A percentile compares a stretch with the other conserved stretches of the same genome.
Evolutionary conservation across 371 early-diverging fungal genomes (phyloP).

Genomic region (Mucor circinelloides): DNA sequence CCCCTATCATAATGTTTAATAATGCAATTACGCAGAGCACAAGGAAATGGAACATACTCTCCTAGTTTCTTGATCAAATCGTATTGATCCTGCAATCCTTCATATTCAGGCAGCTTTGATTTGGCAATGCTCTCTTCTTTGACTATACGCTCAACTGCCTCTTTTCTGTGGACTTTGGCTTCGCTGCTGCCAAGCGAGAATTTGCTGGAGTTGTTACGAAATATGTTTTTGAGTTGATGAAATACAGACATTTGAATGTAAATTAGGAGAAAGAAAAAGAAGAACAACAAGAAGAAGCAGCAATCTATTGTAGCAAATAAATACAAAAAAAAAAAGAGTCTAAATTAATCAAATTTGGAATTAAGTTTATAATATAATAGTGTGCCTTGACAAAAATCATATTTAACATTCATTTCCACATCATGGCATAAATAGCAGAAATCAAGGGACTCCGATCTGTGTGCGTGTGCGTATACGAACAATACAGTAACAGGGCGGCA

Average conservation of each 20-base stretch:
- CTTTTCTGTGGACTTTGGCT: conserved; percentile 8
- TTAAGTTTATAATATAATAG: conserved; percentile 16
- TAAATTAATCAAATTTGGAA: conserved; percentile 13
- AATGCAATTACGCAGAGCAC: conserved; percentile 2
- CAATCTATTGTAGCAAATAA: conserved; percentile 8
- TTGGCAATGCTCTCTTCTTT: conserved; percentile 27
- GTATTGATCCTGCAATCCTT: conserved; percentile 53
- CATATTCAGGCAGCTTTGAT: conserved; percentile 48
- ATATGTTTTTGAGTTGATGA: conserved; percentile 50
- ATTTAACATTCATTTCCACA: neutral
- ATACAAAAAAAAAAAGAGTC: conserved; percentile 18
- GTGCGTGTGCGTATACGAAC: too few species aligned
- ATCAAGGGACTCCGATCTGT: conserved; percentile 12
- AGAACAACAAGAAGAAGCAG: conserved; percentile 11
- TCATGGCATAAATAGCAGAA: neutral
- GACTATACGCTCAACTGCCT: conserved; percentile 27
- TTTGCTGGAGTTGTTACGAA: conserved; percentile 20
- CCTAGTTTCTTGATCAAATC: conserved; percentile 62
- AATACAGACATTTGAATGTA: conserved; percentile 36
- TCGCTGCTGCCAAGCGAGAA: neutral
- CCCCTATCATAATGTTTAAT: conserved; percentile 53
- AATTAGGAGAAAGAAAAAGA: neutral
- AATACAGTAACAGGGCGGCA: neutral
- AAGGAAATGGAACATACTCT: conserved; percentile 54
- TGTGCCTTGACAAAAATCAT: neutral